Base-by-base conservation (phyloP, 805 yeast species). In the Kuraishia capsulata region DNA sequence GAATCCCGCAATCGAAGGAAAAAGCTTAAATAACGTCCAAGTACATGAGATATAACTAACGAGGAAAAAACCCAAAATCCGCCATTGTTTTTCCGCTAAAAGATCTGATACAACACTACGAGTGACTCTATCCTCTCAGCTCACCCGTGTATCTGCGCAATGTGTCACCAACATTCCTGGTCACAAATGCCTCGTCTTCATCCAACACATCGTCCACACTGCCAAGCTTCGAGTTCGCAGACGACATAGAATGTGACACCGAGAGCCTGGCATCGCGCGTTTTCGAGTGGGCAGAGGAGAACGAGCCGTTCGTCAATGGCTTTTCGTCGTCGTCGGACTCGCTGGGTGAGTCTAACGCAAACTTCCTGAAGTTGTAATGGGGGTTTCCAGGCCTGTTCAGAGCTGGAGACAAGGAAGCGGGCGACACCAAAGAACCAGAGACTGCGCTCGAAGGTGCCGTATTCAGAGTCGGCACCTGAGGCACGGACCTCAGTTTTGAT, bases 141-240 rank as follows among this genome's bases (percentile, higher is more conserved):
- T 54, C 61, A 18, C 58, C 54, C 13, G 47, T 50, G 28, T 56
- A 51, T 39, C 49, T 57, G 48, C 59, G 52, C 36, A 57, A 36
- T 5, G 54, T 48, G 14, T 55, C 65, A 23, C 64, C 63, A 33
- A 58, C 53, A n/a, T 56, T 53, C 21, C 49, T 48, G 5, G 56
- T 52, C 18, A 60, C 67, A 35, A 54, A 48, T 35, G 53, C 44
- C 18, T 45, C 57, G 13, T 44, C 46, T 37, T 51, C 38, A 37
- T 9, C 37, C 37, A 23, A 49, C 36, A 17, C 30, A 16, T 37
- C 23, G 35, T 37, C 34, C 29, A 24, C 14, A 23, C 29, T 30
- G 21, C 21, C 17, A 30, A 30, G 25, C 4, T 30, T 23, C 26
- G 26, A 23, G 26, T 23, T 23, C 10, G 26, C 26, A 8, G 26